Conservation (phyloP, 768 basidiomycete species). For the Zangia roseola region DNA sequence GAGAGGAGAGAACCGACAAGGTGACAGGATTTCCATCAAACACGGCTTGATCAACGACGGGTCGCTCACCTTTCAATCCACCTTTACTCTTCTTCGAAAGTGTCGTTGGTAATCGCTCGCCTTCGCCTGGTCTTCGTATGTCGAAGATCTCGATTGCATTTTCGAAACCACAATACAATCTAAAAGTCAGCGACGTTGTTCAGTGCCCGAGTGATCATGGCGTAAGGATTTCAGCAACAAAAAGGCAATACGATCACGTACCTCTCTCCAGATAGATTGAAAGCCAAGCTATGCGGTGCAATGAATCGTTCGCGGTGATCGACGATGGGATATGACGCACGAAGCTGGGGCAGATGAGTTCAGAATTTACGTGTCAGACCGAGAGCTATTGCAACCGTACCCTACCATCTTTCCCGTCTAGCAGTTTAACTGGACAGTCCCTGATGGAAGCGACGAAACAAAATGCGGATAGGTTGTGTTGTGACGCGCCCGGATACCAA, state of each 20-base stretch:
- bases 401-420: constrained; percentile 76
- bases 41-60: neutral
- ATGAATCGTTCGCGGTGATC: constrained; percentile 92
- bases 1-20: too few species aligned
- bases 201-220: neutral
- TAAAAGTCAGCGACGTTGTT: neutral
- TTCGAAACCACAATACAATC: constrained; percentile 86
- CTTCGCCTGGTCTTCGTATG: constrained; percentile 68
- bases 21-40: neutral
- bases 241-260: constrained; percentile 27
- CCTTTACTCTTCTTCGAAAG: constrained; percentile 76
- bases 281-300: constrained; percentile 81
- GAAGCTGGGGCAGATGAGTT: constrained; percentile 49
- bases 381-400: constrained; percentile 40
- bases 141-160: constrained; percentile 87
- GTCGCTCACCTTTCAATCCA: constrained; percentile 76
- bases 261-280: constrained; percentile 69
- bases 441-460: constrained; percentile 85
- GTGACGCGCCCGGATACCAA: constrained; percentile 84
- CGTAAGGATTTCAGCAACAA: neutral
- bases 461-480: constrained; percentile 56
- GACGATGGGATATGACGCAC: constrained; percentile 89
- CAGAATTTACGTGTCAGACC: neutral
- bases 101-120: constrained; percentile 65
- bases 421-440: constrained; percentile 80